Evolutionary conservation across 1,139 yeast genomes (phyloP), one percentile per base, ranked within the genome.

Genomic region (Zhuliangozyma blackwelliae): DNA sequence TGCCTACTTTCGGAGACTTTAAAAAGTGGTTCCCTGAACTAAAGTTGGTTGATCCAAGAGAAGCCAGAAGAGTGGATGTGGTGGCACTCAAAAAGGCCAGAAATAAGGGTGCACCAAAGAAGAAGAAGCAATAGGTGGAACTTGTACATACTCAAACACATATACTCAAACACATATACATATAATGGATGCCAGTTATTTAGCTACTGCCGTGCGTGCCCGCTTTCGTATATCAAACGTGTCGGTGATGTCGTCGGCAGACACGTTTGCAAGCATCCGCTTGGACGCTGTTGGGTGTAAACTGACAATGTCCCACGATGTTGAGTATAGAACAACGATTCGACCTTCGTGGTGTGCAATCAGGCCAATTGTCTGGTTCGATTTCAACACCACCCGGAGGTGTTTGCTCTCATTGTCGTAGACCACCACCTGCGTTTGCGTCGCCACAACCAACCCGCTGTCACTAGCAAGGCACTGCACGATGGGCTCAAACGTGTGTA

Each of bases 71-170:
- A 58, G 52, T 79, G 45, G 72, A 72, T 44, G 79, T 81, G 75
- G 77, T 80, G 30, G 77, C 70, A 39, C 79, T 77, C 45, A 72
- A 87, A 61, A 83, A 81, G 72, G 82, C 84, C 75, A 83, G 95
- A 77, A 90, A 88, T 58, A 88, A 88, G 63, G 95, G 95, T 59
- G 94, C 96, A 16, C 96, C 96, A 49, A 79, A 83, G 69, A 88
- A 88, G 72, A 78, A 77, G 62, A 46, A 35, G 21, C 35, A 38
- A 51, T 32, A 13, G 12, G 29, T 5, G 37, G 32, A 41, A 35
- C 37, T 37, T 40, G 40, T 36, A 33, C 33, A 36, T 33, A 40
- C 25, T n/a, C n/a, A n/a, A n/a, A 25, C 31, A 7, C 32, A 28
- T 31, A 30, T 25, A 32, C 27, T 30, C 27, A 12, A 19, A 9